These are phyloP conservation scores for Massariosphaeria phaeospora DNA, from an alignment of 495 filamentous ascomycete species.

Conservation along the genomic window DNA sequence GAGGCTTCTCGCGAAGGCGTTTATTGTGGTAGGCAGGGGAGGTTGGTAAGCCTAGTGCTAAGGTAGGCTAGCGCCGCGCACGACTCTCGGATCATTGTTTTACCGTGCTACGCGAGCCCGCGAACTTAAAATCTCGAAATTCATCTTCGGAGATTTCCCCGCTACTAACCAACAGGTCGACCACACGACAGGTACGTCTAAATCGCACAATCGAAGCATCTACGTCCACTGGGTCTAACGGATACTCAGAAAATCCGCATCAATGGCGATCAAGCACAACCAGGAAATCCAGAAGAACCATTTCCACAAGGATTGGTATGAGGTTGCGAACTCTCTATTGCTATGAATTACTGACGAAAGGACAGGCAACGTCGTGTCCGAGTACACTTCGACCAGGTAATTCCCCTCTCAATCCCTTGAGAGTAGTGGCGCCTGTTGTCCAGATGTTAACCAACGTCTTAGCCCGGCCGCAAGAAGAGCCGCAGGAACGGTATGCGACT, in stretches of 20 bases:
- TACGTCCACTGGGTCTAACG: background rate
- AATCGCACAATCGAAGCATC: background rate
- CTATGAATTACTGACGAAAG: conserved; percentile 7
- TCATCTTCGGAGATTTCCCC: background rate
- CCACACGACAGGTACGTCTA: background rate
- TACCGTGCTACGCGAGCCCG: background rate
- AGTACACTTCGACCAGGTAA: conserved; percentile 99
- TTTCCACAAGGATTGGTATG: conserved; percentile 97
- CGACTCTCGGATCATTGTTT: background rate
- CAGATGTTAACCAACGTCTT: conserved; percentile 42
- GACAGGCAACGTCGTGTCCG: conserved; percentile 79
- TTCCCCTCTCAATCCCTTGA: conserved; percentile 42
- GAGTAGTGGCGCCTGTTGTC: conserved; percentile 43
- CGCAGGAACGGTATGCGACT: no score
- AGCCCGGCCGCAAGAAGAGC: conserved; percentile 92
- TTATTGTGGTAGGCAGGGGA: no score
- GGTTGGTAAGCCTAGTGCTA: no score
- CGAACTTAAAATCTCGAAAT: background rate
- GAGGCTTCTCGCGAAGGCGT: no score
- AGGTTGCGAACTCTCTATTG: background rate
- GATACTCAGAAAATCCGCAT: background rate
- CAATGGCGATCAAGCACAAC: conserved; percentile 91
- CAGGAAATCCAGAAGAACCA: conserved; percentile 98
- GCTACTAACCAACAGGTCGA: conserved; percentile 8
- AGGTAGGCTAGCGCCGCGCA: background rate